phyloP scores from a whole-genome alignment of 192 early-diverging fungal genomes.

The Podila horticola region DNA sequence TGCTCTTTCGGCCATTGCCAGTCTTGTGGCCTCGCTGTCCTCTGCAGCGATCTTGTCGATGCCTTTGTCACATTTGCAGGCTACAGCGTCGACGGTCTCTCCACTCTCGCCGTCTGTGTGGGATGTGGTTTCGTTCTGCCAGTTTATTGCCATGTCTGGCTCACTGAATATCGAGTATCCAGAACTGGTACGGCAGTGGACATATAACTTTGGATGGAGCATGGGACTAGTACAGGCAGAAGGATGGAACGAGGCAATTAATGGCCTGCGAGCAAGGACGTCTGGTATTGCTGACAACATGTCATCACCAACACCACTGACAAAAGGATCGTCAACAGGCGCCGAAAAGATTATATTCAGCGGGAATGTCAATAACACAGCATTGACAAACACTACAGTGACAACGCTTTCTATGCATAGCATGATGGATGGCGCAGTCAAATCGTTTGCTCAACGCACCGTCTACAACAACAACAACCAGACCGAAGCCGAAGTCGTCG shows the following conservation, averaged over 20 bases:
- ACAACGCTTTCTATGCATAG: conserved; percentile 10
- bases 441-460: not conserved
- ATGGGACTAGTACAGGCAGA: conserved; percentile 26
- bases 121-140: conserved; percentile 51
- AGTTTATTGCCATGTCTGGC: conserved; percentile 50
- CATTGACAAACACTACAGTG: not conserved
- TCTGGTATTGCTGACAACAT: not conserved
- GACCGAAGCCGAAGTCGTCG: not conserved
- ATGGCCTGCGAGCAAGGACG: conserved; percentile 22
- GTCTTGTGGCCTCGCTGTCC: conserved; percentile 23
- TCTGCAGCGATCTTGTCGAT: conserved; percentile 34
- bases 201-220: conserved; percentile 52
- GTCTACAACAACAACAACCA: conserved; percentile 7
- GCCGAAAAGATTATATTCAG: not conserved
- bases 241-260: conserved; percentile 29
- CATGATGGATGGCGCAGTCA: conserved; percentile 8
- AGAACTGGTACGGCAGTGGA: conserved; percentile 41
- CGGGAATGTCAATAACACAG: not conserved
- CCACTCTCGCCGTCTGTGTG: conserved; percentile 28
- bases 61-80: not conserved
- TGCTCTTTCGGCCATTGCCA: conserved; percentile 15
- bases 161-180: conserved; percentile 44
- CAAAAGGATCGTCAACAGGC: not conserved
- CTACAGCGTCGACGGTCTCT: not conserved
- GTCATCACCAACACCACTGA: not conserved